phyloP scores from a whole-genome alignment of 495 filamentous ascomycete species.

The Tuber aestivum region DNA sequence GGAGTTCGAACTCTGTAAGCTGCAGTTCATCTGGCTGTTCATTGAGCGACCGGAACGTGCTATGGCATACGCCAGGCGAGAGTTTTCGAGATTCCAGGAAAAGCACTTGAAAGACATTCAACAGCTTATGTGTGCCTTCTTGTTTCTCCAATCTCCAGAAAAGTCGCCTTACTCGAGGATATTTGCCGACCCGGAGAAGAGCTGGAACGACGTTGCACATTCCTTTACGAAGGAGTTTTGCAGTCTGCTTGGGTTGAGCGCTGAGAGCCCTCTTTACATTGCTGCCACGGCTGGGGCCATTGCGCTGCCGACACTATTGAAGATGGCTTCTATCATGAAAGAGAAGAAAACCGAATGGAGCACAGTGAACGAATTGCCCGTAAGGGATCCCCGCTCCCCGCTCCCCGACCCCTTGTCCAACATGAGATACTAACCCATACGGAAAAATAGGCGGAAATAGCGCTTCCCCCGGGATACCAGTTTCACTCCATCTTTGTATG shows the following conservation, averaged over 20 bases:
- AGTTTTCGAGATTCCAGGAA: slow-evolving; percentile 60
- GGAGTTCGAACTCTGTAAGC: slow-evolving; percentile 83
- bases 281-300: slow-evolving; percentile 88
- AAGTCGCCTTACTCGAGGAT: slow-evolving; percentile 67
- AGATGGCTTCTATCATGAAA: slow-evolving; percentile 73
- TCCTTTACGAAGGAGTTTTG: slow-evolving; percentile 94
- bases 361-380: slow-evolving; percentile 79
- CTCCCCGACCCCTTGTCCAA: neutral
- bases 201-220: slow-evolving; percentile 72
- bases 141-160: slow-evolving; percentile 58
- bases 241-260: slow-evolving; percentile 77
- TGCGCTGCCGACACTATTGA: slow-evolving; percentile 75
- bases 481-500: slow-evolving; percentile 98
- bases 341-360: slow-evolving; percentile 93
- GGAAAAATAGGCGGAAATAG: slow-evolving; percentile 67
- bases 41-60: slow-evolving; percentile 51
- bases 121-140: slow-evolving; percentile 68
- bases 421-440: neutral
- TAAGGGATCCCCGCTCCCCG: slow-evolving; percentile 40
- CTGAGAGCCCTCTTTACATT: slow-evolving; percentile 83
- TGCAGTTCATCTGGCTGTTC: slow-evolving; percentile 84
- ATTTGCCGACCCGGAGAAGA: slow-evolving; percentile 61
- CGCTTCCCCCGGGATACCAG: slow-evolving; percentile 74
- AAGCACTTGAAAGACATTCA: slow-evolving; percentile 70
- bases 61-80: slow-evolving; percentile 62